Evolutionary conservation across 345 rosid genomes (phyloP).

Genomic region (Erucastrum elatum): DNA sequence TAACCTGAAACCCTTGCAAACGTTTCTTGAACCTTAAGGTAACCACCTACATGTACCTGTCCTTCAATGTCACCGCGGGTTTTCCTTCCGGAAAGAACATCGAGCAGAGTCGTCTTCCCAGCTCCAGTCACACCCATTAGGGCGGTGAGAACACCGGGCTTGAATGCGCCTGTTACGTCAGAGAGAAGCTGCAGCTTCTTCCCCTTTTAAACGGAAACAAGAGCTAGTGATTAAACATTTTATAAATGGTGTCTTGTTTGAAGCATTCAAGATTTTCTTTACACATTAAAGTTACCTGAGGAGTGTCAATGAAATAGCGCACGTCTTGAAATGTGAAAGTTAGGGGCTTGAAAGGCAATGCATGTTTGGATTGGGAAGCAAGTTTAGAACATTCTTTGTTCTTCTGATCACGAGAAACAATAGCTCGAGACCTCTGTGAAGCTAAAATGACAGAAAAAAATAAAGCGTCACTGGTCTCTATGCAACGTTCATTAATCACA

Average conservation of each 20-base stretch:
- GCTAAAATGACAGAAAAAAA: not conserved
- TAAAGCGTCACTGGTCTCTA: too few relatives aligned
- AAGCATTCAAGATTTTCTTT: not conserved
- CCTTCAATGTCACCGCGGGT: conserved; percentile 55
- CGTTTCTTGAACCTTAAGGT: conserved; percentile 54
- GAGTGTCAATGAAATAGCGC: conserved; percentile 58
- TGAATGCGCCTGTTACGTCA: conserved; percentile 55
- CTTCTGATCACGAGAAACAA: conserved; percentile 14
- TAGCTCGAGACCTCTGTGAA: conserved; percentile 22
- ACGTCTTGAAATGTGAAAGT: conserved; percentile 59
- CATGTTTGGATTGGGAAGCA: conserved; percentile 2
- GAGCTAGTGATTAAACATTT: not conserved
- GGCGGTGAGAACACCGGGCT: conserved; percentile 67
- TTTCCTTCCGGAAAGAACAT: conserved; percentile 73
- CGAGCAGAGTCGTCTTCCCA: conserved; percentile 68
- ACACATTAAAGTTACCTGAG: conserved; percentile 27
- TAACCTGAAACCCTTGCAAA: conserved; percentile 66
- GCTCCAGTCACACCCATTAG: conserved; percentile 75
- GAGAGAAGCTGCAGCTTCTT: conserved; percentile 57
- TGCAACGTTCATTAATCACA: not conserved
- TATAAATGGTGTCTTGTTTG: too few relatives aligned
- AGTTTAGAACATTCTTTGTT: not conserved
- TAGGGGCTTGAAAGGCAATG: conserved; percentile 65
- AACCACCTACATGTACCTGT: conserved; percentile 52
- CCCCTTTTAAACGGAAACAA: conserved; percentile 16